Evolutionary conservation across 1,284 basidiomycete species (phyloP), one percentile per base, ranked within the genome.

Genomic region (Cronartium quercuum): DNA sequence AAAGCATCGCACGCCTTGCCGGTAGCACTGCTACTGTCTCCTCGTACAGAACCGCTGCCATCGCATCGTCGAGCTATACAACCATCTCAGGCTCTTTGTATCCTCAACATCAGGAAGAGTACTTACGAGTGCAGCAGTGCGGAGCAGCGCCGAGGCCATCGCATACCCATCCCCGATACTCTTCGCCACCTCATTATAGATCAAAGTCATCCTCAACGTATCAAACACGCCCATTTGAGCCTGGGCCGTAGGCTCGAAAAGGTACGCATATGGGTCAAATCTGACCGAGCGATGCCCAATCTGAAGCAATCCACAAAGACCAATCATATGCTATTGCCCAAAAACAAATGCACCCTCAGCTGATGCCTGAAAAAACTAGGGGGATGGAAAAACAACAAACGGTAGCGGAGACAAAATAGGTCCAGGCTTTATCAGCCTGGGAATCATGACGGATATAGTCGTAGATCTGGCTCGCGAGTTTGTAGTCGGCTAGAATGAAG

Each of bases 401-500:
- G 57, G 78, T 81, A 0, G 81, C 80, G 1, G 77, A 80, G 0
- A 80, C 79, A 2, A 76, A 76, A 61, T 81, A 78, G 35, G 75
- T 62, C 38, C 63, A 76, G 3, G 81, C 81, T 67, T 80, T 79
- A 62, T 82, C 81, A 34, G 60, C 76, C 6, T 77, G 76, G 61
- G 78, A 80, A 66, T 83, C 83, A 66, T 81, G 82, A 66, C 91
- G 85, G 21, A 92, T 81, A 1, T 88, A 84, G 78, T 98, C 95
- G 90, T 94, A 98, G 29, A 95, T 88, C 15, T 84, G 83, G 0
- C 87, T 85, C 0, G 95, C 95, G 51, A 95, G 85, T 78, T 91
- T 92, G 81, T 89, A 88, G 83, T 98, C 95, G 0, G 92, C 89
- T 0, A 97, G 84, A 78, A 95, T 89, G 64, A 96, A 96, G 1